Evolutionary conservation across 176 grass and related monocot genomes (phyloP), one percentile per base, ranked within the genome.

Genomic region (Juncus inflexus): DNA sequence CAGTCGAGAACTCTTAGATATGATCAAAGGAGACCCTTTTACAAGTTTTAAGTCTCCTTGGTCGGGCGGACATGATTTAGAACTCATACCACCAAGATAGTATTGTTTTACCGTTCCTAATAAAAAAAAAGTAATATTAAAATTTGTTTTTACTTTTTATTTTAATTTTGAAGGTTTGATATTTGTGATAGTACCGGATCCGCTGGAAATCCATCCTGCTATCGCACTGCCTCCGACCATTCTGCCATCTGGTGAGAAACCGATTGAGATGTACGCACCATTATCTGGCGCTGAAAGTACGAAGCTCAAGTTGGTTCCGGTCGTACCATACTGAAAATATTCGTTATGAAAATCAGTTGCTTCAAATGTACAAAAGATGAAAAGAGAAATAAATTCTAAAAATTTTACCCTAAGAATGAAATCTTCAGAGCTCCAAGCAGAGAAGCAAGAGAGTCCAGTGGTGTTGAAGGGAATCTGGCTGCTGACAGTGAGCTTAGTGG

Each of bases 181-280:
- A 28, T 28, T 19, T 72, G 66, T 54, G 7, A 28, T 28, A 28
- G 50, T 76, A 9, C 43, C 43, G 4, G 43, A 47, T 28, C 19
- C 14, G 10, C 61, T 4, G 61, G 64, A 3, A 9, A 62, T 41
- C 84, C 75, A 87, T 2, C 84, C 84, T 60, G 42, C 79, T 12
- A 87, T 67, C 3, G 79, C 70, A 55, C 75, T 87, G 79, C 84
- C 79, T 13, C 79, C 79, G 9, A 83, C 79, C 84, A 86, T 86
- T 60, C 42, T 42, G 10, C 84, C 79, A 6, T 42, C 74, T 12
- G 67, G 55, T 3, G 84, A 79, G 69, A 87, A 83, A 28, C 75
- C 79, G 38, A 83, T 66, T 2, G 79, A 50, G 52, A 79, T 37
- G 79, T 83, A 87, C 9, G 64, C 36, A 9, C 78, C 67, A 64